Conservation (phyloP, 2,329 filamentous ascomycete species). For the Colletotrichum agaves region DNA sequence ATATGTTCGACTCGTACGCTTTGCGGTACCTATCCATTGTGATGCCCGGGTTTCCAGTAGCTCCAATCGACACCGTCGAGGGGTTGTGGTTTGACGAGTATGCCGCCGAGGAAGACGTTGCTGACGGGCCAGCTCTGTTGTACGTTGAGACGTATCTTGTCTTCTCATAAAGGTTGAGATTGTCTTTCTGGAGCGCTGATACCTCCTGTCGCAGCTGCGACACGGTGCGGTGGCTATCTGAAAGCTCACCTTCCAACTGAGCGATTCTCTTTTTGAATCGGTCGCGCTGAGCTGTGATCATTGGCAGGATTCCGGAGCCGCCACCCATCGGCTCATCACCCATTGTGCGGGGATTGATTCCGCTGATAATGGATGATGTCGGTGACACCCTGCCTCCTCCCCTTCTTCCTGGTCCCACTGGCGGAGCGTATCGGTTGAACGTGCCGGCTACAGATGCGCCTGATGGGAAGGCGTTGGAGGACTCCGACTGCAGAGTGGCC, state of each 20-base stretch:
- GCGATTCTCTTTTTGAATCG: constrained; percentile 97
- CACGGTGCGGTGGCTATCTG: constrained; percentile 82
- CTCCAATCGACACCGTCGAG: constrained; percentile 71
- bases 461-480: constrained; percentile 84
- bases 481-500: constrained; percentile 85
- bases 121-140: constrained; percentile 74
- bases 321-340: constrained; percentile 74
- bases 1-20: constrained; percentile 94
- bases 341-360: constrained; percentile 79
- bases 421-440: constrained; percentile 82
- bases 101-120: constrained; percentile 73
- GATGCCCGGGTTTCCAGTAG: constrained; percentile 68
- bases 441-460: constrained; percentile 94
- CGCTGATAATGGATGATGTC: constrained; percentile 97
- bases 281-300: constrained; percentile 98
- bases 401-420: constrained; percentile 69
- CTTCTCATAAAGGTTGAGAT: constrained; percentile 96
- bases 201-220: constrained; percentile 91
- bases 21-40: constrained; percentile 87
- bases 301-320: constrained; percentile 89
- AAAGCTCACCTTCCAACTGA: constrained; percentile 90
- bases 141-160: constrained; percentile 96
- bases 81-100: constrained; percentile 78
- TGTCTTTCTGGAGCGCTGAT: constrained; percentile 93
- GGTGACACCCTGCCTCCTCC: constrained; percentile 81